These are phyloP conservation scores for Gamarada debralockiae DNA, from an alignment of 495 filamentous ascomycete species.

Conservation along the genomic window DNA sequence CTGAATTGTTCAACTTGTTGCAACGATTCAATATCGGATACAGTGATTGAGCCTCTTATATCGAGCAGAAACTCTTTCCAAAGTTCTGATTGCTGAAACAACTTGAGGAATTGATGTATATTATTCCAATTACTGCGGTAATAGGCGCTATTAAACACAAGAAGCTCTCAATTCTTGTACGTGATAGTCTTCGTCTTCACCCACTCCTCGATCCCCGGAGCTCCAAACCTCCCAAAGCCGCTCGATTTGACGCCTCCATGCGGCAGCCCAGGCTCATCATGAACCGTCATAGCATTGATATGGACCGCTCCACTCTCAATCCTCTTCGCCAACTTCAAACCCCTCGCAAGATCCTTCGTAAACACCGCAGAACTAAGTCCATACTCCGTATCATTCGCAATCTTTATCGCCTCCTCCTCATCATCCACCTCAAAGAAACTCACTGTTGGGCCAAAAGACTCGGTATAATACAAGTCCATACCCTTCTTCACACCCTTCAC, in stretches of 20 bases:
- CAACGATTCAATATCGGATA: too few species aligned
- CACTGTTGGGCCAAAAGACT: constrained; percentile 80
- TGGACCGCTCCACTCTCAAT: constrained; percentile 84
- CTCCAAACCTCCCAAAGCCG: constrained; percentile 67
- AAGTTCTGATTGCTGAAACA: too few species aligned
- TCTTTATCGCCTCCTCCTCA: constrained; percentile 65
- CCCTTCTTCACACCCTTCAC: constrained; percentile 64
- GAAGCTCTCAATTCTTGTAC: too few species aligned
- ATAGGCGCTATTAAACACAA: too few species aligned
- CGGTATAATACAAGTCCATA: constrained; percentile 82
- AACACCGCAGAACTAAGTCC: constrained; percentile 84
- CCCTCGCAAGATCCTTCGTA: constrained; percentile 71
- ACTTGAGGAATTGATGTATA: too few species aligned
- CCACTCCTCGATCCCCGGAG: constrained; percentile 64
- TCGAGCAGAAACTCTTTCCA: too few species aligned
- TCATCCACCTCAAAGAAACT: constrained; percentile 48
- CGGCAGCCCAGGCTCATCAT: constrained; percentile 75
- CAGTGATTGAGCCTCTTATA: too few species aligned
- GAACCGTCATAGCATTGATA: constrained; percentile 81
- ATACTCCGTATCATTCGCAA: constrained; percentile 80
- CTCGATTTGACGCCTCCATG: constrained; percentile 82
- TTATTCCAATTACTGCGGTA: too few species aligned
- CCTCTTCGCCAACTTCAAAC: constrained; percentile 67
- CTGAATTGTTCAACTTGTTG: too few species aligned
- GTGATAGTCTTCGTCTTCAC: constrained; percentile 82